Conservation (phyloP, 257 asterid species). For the Lavandula angustifolia region DNA sequence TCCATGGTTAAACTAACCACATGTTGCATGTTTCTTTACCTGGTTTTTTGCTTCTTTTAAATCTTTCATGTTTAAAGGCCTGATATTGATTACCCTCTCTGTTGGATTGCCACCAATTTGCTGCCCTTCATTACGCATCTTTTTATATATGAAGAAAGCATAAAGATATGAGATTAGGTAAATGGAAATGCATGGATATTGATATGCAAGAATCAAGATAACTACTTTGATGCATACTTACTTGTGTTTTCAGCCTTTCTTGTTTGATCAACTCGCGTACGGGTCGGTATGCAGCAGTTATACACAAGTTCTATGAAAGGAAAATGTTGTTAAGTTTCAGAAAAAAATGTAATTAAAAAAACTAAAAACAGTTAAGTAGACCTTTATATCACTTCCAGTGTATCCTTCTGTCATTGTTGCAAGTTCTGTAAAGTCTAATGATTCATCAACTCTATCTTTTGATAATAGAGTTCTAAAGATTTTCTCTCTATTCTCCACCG, state of each 20-base stretch:
- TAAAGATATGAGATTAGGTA: not conserved
- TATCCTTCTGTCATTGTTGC: slow-evolving; percentile 84
- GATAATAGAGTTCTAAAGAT: slow-evolving; percentile 69
- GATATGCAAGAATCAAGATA: not conserved
- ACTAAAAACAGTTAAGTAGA: slow-evolving; percentile 24
- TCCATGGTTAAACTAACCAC: too few relatives aligned
- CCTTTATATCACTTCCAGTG: slow-evolving; percentile 92
- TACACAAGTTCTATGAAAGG: slow-evolving; percentile 64
- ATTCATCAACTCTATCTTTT: slow-evolving; percentile 63
- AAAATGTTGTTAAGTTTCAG: not conserved
- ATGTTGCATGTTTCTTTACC: slow-evolving; percentile 37
- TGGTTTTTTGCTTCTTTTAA: slow-evolving; percentile 75
- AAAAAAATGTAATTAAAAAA: not conserved
- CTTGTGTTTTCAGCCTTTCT: slow-evolving; percentile 61
- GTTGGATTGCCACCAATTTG: slow-evolving; percentile 33
- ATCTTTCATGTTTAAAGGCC: slow-evolving; percentile 81
- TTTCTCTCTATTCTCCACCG: slow-evolving; percentile 64
- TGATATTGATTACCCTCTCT: slow-evolving; percentile 62
- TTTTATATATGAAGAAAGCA: slow-evolving; percentile 32
- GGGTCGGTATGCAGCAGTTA: slow-evolving; percentile 91
- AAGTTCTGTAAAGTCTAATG: slow-evolving; percentile 62
- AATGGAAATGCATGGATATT: not conserved
- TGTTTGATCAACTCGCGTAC: slow-evolving; percentile 78
- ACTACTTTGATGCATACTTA: slow-evolving; percentile 16
- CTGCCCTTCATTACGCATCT: slow-evolving; percentile 42